Evolutionary conservation across 2,329 filamentous ascomycete species (phyloP).

Genomic region (Aspergillus sp.): DNA sequence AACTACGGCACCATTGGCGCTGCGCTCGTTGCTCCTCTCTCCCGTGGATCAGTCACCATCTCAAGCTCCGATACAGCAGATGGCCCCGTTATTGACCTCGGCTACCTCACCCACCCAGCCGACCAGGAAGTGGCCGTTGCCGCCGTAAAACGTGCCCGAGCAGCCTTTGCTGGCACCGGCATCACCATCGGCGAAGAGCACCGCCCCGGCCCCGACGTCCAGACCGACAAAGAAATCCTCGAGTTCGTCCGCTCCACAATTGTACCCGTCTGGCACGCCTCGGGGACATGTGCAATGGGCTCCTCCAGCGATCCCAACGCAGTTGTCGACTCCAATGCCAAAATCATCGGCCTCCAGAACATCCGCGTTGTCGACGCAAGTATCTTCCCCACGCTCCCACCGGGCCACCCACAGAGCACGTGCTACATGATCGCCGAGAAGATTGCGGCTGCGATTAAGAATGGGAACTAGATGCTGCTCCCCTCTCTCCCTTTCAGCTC

Average conservation of each 20-base stretch:
- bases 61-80: conserved; percentile 33
- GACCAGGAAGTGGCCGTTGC: conserved; percentile 52
- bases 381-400: conserved; percentile 14
- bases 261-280: conserved; percentile 39
- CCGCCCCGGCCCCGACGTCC: conserved; percentile 41
- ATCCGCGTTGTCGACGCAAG: conserved; percentile 19
- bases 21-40: conserved; percentile 46
- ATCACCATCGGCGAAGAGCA: conserved; percentile 34
- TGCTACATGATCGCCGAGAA: conserved; percentile 20
- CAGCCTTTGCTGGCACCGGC: conserved; percentile 35
- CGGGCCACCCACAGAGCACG: conserved; percentile 18
- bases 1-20: conserved; percentile 36
- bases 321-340: conserved; percentile 39
- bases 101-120: conserved; percentile 45
- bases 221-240: conserved; percentile 49
- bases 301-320: conserved; percentile 33
- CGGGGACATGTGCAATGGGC: conserved; percentile 47
- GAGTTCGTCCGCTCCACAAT: conserved; percentile 31
- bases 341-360: conserved; percentile 34
- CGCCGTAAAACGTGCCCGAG: conserved; percentile 46
- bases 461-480: conserved; percentile 2
- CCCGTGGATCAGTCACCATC: conserved; percentile 51
- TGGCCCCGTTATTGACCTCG: conserved; percentile 48
- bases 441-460: conserved; percentile 16
- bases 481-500: background rate